Percentiles rank a stretch among this genome's conserved stretches.
phyloP scores from a whole-genome alignment of 192 early-diverging fungal species.

The Backusella liffmaniae region DNA sequence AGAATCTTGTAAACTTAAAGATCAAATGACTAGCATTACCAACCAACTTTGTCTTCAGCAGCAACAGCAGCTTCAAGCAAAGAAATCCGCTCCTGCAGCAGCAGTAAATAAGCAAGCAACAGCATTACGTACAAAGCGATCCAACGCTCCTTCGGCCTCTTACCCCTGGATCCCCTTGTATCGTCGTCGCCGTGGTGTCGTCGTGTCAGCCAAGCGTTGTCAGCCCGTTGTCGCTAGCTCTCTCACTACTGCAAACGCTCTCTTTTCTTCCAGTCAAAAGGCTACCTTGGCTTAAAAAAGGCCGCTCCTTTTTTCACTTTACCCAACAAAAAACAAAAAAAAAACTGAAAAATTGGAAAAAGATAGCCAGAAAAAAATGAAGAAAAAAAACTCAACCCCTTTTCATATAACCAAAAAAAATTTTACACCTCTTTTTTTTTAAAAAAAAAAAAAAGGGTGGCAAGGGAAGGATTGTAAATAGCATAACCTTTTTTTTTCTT shows the following conservation, averaged over 20 bases:
- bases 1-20: constrained; percentile 14
- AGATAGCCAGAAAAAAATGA: constrained; percentile 7
- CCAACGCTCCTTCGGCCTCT: constrained; percentile 2
- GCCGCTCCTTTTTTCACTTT: not conserved
- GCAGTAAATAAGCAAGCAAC: not conserved
- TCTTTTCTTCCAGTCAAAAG: not conserved
- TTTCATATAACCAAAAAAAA: not conserved
- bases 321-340: not conserved
- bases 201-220: constrained; percentile 18
- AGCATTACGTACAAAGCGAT: constrained; percentile 6
- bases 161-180: constrained; percentile 31
- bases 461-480: constrained; percentile 25
- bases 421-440: not conserved
- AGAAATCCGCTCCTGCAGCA: not conserved
- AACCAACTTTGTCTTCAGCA: not conserved
- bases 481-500: not conserved
- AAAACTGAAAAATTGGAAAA: not conserved
- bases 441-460: constrained; percentile 1
- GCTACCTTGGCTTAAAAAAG: not conserved
- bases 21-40: constrained; percentile 11
- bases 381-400: not conserved
- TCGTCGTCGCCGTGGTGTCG: constrained; percentile 17
- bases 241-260: not conserved
- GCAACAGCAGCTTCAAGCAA: not conserved
- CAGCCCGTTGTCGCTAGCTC: constrained; percentile 21